These are phyloP conservation scores for Extremus antarcticus DNA, from an alignment of 495 filamentous ascomycete genomes.

Conservation along the genomic window DNA sequence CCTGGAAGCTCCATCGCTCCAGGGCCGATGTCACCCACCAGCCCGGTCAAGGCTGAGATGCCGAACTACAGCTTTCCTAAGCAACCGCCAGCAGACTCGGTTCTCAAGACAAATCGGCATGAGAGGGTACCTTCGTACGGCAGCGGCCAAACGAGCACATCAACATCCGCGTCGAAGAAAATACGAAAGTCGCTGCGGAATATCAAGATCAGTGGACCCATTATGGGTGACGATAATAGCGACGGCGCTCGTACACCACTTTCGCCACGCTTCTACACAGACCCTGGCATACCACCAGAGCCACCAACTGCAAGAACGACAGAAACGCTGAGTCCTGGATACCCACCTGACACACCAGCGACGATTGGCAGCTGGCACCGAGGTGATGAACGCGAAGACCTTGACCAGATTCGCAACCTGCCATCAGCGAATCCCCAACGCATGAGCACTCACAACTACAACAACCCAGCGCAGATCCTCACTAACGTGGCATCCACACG, in stretches of 20 bases:
- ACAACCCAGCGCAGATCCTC: conserved; percentile 5
- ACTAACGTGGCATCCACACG: conserved; percentile 11
- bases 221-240: conserved; percentile 32
- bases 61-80: neutral
- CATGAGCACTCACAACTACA: conserved; percentile 2
- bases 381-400: conserved; percentile 15
- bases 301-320: conserved; percentile 23
- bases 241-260: conserved; percentile 46
- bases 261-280: conserved; percentile 44
- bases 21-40: conserved; percentile 9
- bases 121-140: conserved; percentile 28
- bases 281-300: conserved; percentile 45
- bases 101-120: conserved; percentile 12
- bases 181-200: conserved; percentile 37
- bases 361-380: conserved; percentile 4
- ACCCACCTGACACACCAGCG: conserved; percentile 17
- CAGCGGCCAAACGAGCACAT: conserved; percentile 12
- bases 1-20: conserved; percentile 20
- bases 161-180: conserved; percentile 31
- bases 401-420: conserved; percentile 27
- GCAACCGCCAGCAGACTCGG: neutral
- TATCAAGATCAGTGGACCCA: conserved; percentile 47
- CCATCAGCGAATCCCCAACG: conserved; percentile 15
- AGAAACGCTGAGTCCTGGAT: conserved; percentile 3
- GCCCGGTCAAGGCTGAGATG: conserved; percentile 14